These are phyloP conservation scores for Plectosphaerella plurivora DNA, from an alignment of 2,329 filamentous ascomycete genomes.

Conservation along the genomic window DNA sequence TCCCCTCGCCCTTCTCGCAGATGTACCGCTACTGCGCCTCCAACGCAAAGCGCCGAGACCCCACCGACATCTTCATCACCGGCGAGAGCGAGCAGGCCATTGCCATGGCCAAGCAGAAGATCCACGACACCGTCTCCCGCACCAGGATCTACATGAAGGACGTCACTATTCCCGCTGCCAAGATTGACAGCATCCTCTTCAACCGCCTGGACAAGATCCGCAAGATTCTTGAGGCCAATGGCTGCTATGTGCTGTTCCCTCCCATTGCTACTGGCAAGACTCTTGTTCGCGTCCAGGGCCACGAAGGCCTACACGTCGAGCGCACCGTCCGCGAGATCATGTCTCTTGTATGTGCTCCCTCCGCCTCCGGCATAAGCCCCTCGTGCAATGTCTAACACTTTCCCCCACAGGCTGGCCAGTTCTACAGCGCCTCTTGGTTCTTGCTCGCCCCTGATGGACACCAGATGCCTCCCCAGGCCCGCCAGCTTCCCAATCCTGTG, in stretches of 20 bases:
- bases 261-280: constrained; percentile 80
- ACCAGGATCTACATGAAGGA: constrained; percentile 89
- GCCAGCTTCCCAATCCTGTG: constrained; percentile 55
- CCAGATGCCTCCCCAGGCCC: constrained; percentile 48
- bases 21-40: constrained; percentile 87
- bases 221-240: constrained; percentile 96
- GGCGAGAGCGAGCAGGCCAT: constrained; percentile 84
- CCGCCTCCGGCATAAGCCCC: not conserved
- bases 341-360: constrained; percentile 64
- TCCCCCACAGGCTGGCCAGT: constrained; percentile 73
- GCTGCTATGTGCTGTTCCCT: constrained; percentile 90
- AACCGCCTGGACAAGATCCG: constrained; percentile 92
- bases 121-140: constrained; percentile 77
- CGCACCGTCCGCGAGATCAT: constrained; percentile 94
- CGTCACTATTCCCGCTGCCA: constrained; percentile 81
- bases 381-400: constrained; percentile 16
- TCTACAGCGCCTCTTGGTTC: constrained; percentile 97
- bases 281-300: constrained; percentile 84
- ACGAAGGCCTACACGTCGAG: constrained; percentile 90
- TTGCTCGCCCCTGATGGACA: constrained; percentile 24
- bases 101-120: constrained; percentile 81
- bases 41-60: constrained; percentile 74
- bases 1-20: constrained; percentile 87
- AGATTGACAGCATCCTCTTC: constrained; percentile 91
- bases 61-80: constrained; percentile 92